Conservation (phyloP, 106 monocot genomes). For the Posidonia australis region DNA sequence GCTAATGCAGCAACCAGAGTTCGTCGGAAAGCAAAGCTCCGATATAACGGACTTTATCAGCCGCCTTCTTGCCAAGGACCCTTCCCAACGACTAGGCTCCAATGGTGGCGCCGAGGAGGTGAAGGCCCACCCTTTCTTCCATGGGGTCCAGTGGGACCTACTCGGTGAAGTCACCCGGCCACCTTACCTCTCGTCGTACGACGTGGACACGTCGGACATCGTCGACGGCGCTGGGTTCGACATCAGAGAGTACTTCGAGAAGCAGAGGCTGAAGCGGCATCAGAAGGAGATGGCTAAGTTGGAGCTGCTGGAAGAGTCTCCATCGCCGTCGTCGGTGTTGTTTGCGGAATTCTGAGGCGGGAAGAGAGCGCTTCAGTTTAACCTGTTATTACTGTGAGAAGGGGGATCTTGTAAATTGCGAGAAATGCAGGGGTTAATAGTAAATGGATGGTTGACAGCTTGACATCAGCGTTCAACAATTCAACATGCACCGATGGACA, state of each 20-base stretch:
- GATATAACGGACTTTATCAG: slow-evolving; percentile 59
- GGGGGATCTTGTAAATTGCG: too few relatives aligned
- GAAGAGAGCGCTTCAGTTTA: neutral
- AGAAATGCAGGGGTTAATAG: too few relatives aligned
- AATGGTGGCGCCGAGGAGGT: slow-evolving; percentile 63
- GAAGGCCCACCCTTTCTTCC: slow-evolving; percentile 64
- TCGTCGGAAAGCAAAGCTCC: slow-evolving; percentile 31
- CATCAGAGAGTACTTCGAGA: slow-evolving; percentile 49
- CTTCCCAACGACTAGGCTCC: slow-evolving; percentile 39
- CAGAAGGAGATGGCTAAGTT: slow-evolving; percentile 7
- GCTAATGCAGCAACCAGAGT: slow-evolving; percentile 42
- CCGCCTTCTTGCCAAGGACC: slow-evolving; percentile 59
- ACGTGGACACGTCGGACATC: neutral
- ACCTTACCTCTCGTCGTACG: slow-evolving; percentile 46
- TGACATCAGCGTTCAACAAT: too few relatives aligned
- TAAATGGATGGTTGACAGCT: too few relatives aligned
- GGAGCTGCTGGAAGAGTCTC: neutral
- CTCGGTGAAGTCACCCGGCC: slow-evolving; percentile 47
- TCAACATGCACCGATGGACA: too few relatives aligned
- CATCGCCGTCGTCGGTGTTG: slow-evolving; percentile 20
- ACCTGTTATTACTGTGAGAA: too few relatives aligned
- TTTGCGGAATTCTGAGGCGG: slow-evolving; percentile 38
- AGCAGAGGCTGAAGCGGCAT: slow-evolving; percentile 11
- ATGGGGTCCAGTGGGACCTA: slow-evolving; percentile 72
- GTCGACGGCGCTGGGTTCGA: slow-evolving; percentile 23